Base-by-base conservation (phyloP, 768 basidiomycete species). In the Clavulina sp. region DNA sequence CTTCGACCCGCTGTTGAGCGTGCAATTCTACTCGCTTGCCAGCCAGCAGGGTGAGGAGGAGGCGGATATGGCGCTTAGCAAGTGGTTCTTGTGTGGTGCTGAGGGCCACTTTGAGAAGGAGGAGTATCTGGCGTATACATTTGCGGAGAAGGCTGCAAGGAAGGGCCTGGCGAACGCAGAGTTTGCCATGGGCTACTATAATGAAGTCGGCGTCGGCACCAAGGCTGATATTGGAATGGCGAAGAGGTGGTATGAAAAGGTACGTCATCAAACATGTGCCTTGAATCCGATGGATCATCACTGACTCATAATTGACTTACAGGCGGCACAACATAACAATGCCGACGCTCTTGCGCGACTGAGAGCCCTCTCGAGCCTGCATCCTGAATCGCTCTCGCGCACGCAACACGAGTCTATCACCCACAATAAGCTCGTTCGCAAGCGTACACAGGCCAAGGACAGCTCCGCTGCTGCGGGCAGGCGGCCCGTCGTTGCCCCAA, bases 161-260 rank as follows among this genome's bases (percentile, higher is more conserved):
- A 83, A 80, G 58, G 82, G 79, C 0, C 67, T 93, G 41, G 72
- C 84, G 0, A 80, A 74, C 52, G 93, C 87, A 0, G 84, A 91
- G 63, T 96, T 96, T 62, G 93, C 91, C 0, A 81, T 96, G 76
- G 93, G 92, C 1, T 96, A 96, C 62, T 97, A 93, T 62, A 73
- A 73, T 33, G 92, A 96, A 64, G 84, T 96, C 1, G 93, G 93
- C 1, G 82, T 97, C 4, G 91, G 88, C 0, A 77, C 81, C 0
- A 52, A 60, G 7, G 64, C 59, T 40, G 68, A 71, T 53, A 43
- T 65, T 31, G 48, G 72, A 0, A 68, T 69, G 4, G 85, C 91
- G 1, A 68, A 70, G 52, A 73, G 66, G 60, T 97, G 91, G 89
- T 97, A 97, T 64, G 65, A 68, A 28, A 67, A 70, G 62, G 78